Evolutionary conservation across 2,329 filamentous ascomycete genomes (phyloP).

Genomic region (Colletotrichum sp.): DNA sequence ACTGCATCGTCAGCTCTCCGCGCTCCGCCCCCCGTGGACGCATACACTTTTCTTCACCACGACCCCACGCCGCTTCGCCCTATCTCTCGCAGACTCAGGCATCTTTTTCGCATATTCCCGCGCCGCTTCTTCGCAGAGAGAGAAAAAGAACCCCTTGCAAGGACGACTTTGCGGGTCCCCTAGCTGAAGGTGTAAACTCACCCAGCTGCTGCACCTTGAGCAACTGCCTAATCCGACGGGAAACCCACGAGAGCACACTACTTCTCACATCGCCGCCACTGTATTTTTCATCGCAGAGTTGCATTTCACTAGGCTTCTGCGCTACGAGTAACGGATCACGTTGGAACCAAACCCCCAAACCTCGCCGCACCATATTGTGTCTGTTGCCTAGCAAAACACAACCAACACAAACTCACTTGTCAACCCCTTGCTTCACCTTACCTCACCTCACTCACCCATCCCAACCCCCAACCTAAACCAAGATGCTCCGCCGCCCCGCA

Average conservation of each 20-base stretch:
- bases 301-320: not conserved
- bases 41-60: not conserved
- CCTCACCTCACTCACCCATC: not conserved
- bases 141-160: not conserved
- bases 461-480: constrained; percentile 5
- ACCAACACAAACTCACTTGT: not conserved
- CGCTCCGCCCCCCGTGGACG: not conserved
- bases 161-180: not conserved
- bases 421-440: not conserved
- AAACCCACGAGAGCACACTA: not conserved
- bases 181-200: not conserved
- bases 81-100: not conserved
- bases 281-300: not conserved
- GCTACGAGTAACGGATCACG: not conserved
- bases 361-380: not conserved
- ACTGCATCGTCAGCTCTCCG: not conserved
- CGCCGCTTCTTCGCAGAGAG: not conserved
- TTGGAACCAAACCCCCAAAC: not conserved
- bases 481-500: constrained; percentile 70
- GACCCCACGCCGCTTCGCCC: not conserved
- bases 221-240: not conserved
- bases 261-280: not conserved
- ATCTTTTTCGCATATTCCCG: not conserved
- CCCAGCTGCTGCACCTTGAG: not conserved
- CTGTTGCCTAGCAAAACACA: not conserved